Base-by-base conservation (phyloP, 192 early-diverging fungal genomes). In the Coemansia asiatica region DNA sequence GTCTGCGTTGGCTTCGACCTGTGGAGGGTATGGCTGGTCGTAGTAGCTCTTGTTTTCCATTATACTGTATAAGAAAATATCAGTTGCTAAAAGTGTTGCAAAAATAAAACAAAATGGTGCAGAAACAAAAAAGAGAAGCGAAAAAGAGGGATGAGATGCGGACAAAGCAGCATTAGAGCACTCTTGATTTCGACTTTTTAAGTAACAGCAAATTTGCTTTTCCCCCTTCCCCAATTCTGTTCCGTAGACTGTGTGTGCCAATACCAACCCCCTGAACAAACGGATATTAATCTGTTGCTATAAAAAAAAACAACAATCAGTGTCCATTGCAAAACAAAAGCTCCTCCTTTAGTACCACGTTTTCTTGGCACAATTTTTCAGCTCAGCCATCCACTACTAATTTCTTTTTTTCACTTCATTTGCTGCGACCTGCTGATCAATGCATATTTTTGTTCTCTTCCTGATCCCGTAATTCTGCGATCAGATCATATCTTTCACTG, bases 1-100 rank as follows among this genome's bases (percentile, higher is more conserved):
- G 26, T 26, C 49, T 4, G 22, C 49, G 49, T 54, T 10, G 26
- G 26, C 51, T 9, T 54, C 25, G 40, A 15, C 40, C 7, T 50
- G 48, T 50, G 51, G 51, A 5, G 51, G 51, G 51, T 54, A 54
- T 7, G 56, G 56, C 56, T 28, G 28, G 56, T 57, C 33, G 33
- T 36, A 57, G 1, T 33, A 29, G 33, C 18, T 31, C 56, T 57
- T 36, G 56, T 57, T 33, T 16, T 28, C 56, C 56, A 57, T 57
- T 57, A 57, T 57, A 21, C 28, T 28, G 8, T 54, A 28, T 51
- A 28, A 22, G 49, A 29, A 22, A 51, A n/a, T n/a, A 63, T 9
- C 25, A 55, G 53, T 16, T 44, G 16, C 16, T 64, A 22, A 58
- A 12, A 56, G 22, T 15, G 1, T 27, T 46, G 25, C 31, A 71